Percentiles rank a stretch among this genome's conserved stretches.
phyloP scores from a whole-genome alignment of 2,329 filamentous ascomycete genomes.

The Aspergillus sp. region DNA sequence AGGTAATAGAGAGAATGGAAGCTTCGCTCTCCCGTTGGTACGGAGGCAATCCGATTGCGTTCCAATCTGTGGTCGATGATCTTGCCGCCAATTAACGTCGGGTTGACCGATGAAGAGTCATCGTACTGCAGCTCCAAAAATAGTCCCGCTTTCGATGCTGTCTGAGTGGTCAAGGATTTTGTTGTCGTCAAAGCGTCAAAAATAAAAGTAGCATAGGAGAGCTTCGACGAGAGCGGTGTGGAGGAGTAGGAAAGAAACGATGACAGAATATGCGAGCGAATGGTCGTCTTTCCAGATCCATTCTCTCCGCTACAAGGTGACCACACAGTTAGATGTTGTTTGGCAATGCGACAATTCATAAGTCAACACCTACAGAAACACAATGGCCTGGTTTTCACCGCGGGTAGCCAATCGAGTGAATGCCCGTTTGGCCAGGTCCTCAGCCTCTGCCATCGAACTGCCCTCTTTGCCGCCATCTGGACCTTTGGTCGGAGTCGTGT shows the following conservation, averaged over 20 bases:
- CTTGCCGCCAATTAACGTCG: conserved; percentile 87
- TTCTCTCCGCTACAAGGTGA: conserved; percentile 69
- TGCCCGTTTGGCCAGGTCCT: conserved; percentile 82
- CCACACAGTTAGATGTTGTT: conserved; percentile 19
- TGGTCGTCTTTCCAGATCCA: conserved; percentile 89
- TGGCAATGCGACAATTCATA: not conserved
- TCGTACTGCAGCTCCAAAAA: conserved; percentile 98
- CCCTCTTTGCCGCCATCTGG: conserved; percentile 86
- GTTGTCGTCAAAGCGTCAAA: conserved; percentile 96
- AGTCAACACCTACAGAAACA: conserved; percentile 70
- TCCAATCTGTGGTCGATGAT: conserved; percentile 89
- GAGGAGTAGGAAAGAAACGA: conserved; percentile 82
- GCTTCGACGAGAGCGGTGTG: conserved; percentile 85
- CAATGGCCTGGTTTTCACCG: conserved; percentile 84
- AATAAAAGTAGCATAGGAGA: conserved; percentile 87
- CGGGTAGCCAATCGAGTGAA: conserved; percentile 79
- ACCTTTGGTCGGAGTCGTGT: conserved; percentile 79
- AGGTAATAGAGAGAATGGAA: conserved; percentile 97
- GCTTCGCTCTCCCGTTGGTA: conserved; percentile 92
- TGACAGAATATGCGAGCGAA: conserved; percentile 81
- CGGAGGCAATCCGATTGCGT: conserved; percentile 79
- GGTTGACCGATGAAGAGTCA: conserved; percentile 73
- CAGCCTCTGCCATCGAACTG: conserved; percentile 84
- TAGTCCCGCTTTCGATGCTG: conserved; percentile 88
- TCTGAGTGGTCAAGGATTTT: conserved; percentile 91